These are phyloP conservation scores for Colletotrichum eleusines DNA, from an alignment of 2,329 filamentous ascomycete genomes.

Conservation along the genomic window DNA sequence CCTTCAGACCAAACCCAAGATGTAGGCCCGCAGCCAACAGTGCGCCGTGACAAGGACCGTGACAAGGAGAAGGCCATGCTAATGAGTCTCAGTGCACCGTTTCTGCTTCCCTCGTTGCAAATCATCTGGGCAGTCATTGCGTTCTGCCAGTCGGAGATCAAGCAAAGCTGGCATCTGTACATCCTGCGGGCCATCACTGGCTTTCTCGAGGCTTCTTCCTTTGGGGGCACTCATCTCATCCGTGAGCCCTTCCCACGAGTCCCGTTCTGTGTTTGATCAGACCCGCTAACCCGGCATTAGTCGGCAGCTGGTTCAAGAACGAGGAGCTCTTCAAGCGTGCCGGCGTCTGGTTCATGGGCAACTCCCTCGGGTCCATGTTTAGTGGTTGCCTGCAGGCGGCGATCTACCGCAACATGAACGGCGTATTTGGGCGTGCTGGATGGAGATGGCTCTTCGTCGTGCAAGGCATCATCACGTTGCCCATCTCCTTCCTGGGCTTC, in stretches of 20 bases:
- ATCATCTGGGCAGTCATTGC: slow-evolving; percentile 47
- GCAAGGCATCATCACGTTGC: slow-evolving; percentile 49
- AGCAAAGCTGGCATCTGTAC: slow-evolving; percentile 45
- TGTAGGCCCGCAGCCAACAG: slow-evolving; percentile 33
- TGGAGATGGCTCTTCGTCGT: slow-evolving; percentile 57
- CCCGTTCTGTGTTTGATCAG: slow-evolving; percentile 36
- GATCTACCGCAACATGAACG: slow-evolving; percentile 65
- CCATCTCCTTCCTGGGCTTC: slow-evolving; percentile 42
- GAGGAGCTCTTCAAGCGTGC: slow-evolving; percentile 62
- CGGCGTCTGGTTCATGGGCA: slow-evolving; percentile 61
- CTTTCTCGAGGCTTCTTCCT: slow-evolving; percentile 46
- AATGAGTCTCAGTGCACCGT: slow-evolving; percentile 42
- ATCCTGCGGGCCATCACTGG: slow-evolving; percentile 43
- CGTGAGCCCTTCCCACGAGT: slow-evolving; percentile 49
- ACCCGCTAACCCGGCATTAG: slow-evolving; percentile 49
- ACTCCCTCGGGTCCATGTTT: slow-evolving; percentile 66
- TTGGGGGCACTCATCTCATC: slow-evolving; percentile 48
- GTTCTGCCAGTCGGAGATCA: slow-evolving; percentile 45
- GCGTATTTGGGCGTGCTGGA: slow-evolving; percentile 55
- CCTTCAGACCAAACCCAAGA: slow-evolving; percentile 46
- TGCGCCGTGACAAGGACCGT: accelerated
- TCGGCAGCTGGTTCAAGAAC: slow-evolving; percentile 59
- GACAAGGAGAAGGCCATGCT: not conserved
- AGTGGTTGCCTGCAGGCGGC: slow-evolving; percentile 68
- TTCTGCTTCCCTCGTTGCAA: slow-evolving; percentile 44